Evolutionary conservation across 2,329 filamentous ascomycete species (phyloP).

Genomic region (Cercospora citrullina): DNA sequence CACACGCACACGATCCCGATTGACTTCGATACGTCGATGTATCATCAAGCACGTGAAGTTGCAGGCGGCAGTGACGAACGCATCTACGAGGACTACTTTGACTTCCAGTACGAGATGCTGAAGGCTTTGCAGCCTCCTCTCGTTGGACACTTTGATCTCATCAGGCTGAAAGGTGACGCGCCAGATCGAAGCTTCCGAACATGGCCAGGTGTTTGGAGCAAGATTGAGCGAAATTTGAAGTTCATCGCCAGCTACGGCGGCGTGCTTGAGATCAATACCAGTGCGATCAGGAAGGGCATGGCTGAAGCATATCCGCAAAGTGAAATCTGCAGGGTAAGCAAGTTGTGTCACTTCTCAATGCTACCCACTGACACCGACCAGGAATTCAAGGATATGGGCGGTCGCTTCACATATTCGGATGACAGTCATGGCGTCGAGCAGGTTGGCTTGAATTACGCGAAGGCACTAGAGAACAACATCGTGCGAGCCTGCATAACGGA

Average conservation of each 20-base stretch:
- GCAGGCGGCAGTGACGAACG: conserved; percentile 66
- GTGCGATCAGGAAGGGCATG: conserved; percentile 84
- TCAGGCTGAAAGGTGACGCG: conserved; percentile 73
- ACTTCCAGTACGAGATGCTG: conserved; percentile 82
- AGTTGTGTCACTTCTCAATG: conserved; percentile 28
- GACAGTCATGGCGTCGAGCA: conserved; percentile 90
- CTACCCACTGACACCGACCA: conserved; percentile 36
- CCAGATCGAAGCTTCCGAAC: conserved; percentile 56
- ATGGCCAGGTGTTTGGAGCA: conserved; percentile 65
- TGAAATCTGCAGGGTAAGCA: conserved; percentile 70
- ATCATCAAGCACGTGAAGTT: conserved; percentile 60
- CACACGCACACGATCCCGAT: conserved; percentile 86
- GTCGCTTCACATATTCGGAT: conserved; percentile 87
- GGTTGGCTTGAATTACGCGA: conserved; percentile 77
- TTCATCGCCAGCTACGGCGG: conserved; percentile 72
- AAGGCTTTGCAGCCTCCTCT: conserved; percentile 68
- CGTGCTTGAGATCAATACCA: conserved; percentile 85
- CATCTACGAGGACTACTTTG: conserved; percentile 84
- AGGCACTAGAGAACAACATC: conserved; percentile 48
- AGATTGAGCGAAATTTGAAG: conserved; percentile 71
- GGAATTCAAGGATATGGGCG: conserved; percentile 71
- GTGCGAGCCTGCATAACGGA: conserved; percentile 64
- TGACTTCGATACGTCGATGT: conserved; percentile 74
- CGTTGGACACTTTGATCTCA: conserved; percentile 92
- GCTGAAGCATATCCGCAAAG: conserved; percentile 83